Percentiles rank a stretch among this genome's conserved stretches.
Evolutionary conservation across 176 grass and related monocot species (phyloP).

Genomic region (Dactylis glomerata): DNA sequence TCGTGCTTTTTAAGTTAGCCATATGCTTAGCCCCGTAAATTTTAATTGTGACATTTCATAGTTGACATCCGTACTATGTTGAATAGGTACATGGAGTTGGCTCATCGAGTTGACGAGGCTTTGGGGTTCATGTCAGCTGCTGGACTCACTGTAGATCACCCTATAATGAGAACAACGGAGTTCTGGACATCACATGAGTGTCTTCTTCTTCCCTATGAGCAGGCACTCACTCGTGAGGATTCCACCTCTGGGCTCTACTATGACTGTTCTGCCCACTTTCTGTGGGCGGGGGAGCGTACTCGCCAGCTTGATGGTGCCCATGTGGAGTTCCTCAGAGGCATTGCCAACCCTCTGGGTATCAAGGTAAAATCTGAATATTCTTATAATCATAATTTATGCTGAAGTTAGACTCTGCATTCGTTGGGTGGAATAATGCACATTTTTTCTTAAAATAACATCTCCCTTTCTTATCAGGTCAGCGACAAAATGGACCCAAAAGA

Average conservation of each 20-base stretch:
- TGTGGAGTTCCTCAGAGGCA: conserved; percentile 79
- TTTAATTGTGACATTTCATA: conserved; percentile 5
- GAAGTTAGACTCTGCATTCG: neutral
- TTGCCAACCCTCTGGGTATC: conserved; percentile 87
- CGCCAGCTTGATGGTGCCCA: conserved; percentile 92
- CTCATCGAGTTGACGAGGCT: conserved; percentile 81
- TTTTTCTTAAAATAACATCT: neutral
- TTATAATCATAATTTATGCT: neutral
- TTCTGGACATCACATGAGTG: conserved; percentile 97
- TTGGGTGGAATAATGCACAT: neutral
- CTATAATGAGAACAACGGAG: conserved; percentile 87
- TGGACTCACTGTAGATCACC: conserved; percentile 74
- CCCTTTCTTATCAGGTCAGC: conserved; percentile 48
- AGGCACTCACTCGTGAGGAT: conserved; percentile 79
- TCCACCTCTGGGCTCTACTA: conserved; percentile 75
- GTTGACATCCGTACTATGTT: conserved; percentile 19
- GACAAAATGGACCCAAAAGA: conserved; percentile 92
- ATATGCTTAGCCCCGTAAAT: neutral
- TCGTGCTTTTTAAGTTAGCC: neutral
- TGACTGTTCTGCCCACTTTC: conserved; percentile 90
- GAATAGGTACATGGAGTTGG: conserved; percentile 86
- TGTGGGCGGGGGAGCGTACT: conserved; percentile 91
- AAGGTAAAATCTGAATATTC: conserved; percentile 53
- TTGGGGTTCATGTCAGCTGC: conserved; percentile 92
- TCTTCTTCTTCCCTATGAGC: conserved; percentile 88